phyloP scores from a whole-genome alignment of 257 asterid genomes.

The Primulina tabacum region DNA sequence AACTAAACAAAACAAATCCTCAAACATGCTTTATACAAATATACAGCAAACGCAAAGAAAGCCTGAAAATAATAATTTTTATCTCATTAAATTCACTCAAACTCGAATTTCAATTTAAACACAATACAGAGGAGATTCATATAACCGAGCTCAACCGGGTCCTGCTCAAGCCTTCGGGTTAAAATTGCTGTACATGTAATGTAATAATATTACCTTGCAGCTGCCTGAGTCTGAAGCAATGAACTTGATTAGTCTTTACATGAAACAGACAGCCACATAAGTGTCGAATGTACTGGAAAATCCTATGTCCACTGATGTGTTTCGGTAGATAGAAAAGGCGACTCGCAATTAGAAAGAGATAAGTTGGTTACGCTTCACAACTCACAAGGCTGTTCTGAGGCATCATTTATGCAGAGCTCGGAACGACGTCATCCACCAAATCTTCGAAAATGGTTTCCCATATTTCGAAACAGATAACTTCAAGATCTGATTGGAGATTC shows the following conservation, averaged over 20 bases:
- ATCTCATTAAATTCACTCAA: not conserved
- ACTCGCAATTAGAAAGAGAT: conserved; percentile 10
- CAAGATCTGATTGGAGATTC: conserved; percentile 47
- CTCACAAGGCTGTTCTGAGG: conserved; percentile 31
- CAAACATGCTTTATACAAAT: not conserved
- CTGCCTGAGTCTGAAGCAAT: not conserved
- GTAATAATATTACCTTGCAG: not conserved
- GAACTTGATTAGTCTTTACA: not conserved
- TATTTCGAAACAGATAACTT: conserved; percentile 52
- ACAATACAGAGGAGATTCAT: not conserved
- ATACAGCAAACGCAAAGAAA: not conserved
- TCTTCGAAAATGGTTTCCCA: conserved; percentile 58
- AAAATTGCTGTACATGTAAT: not conserved
- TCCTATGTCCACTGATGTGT: not conserved
- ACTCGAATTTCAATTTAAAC: not conserved
- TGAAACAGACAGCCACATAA: not conserved
- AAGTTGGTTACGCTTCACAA: conserved; percentile 23
- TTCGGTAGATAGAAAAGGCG: not conserved
- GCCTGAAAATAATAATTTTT: not conserved
- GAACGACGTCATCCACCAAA: conserved; percentile 54
- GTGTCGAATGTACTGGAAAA: not conserved
- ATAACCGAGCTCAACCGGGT: not conserved
- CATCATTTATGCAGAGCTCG: conserved; percentile 33
- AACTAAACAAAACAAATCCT: not conserved
- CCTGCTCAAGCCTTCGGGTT: not conserved